Conservation (phyloP, 345 rosid species). For the Euclidium syriacum region DNA sequence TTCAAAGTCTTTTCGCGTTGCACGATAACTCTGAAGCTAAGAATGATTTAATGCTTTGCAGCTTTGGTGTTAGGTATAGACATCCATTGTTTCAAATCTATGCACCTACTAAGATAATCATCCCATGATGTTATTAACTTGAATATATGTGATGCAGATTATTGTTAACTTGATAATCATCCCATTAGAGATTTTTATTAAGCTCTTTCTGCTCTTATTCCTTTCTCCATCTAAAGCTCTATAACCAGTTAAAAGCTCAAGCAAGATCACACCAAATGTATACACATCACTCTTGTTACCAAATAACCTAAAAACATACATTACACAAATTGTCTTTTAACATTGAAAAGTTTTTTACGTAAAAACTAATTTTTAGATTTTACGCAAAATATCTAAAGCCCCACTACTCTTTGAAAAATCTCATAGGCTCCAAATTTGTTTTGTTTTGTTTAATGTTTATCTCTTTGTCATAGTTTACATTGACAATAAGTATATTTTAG, state of each 20-base stretch:
- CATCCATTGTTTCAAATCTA: no score
- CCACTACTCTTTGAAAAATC: not conserved
- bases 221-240: constrained; percentile 3
- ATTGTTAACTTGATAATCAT: no score
- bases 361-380: not conserved
- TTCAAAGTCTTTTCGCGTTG: no score
- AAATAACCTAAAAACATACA: constrained; percentile 6
- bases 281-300: constrained; percentile 11
- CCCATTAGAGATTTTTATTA: no score
- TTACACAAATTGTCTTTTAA: not conserved
- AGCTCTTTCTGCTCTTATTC: not conserved
- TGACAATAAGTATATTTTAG: not conserved
- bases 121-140: no score
- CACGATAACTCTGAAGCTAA: no score
- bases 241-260: constrained; percentile 8
- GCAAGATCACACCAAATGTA: constrained; percentile 24
- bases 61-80: no score
- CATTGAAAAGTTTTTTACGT: not conserved
- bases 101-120: no score
- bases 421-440: constrained; percentile 24
- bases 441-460: no score
- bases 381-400: no score
- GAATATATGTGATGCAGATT: no score
- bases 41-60: no score
- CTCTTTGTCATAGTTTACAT: not conserved